A percentile compares a stretch with the other conserved stretches of the same genome.
These are phyloP conservation scores for Knufia fluminis DNA, from an alignment of 2,329 filamentous ascomycete species.

Conservation along the genomic window DNA sequence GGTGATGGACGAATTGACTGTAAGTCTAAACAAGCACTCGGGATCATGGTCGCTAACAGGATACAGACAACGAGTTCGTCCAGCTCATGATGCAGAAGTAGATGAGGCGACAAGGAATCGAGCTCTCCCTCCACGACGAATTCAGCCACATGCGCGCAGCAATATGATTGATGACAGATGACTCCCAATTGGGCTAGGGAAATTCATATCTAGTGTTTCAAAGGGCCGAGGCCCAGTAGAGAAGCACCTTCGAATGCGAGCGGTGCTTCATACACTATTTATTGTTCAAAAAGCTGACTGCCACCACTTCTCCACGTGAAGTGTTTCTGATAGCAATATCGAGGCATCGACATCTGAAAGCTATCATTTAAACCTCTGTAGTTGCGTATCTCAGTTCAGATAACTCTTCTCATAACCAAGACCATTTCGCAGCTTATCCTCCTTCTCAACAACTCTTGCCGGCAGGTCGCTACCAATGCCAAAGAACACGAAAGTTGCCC, in stretches of 20 bases:
- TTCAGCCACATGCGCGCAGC: too few relatives aligned
- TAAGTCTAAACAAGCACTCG: slow-evolving; percentile 36
- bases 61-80: slow-evolving; percentile 77
- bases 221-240: too few relatives aligned
- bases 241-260: too few relatives aligned
- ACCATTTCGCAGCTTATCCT: slow-evolving; percentile 52
- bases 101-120: neutral
- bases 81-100: slow-evolving; percentile 97
- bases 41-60: slow-evolving; percentile 22
- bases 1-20: slow-evolving; percentile 83
- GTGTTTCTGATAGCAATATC: too few relatives aligned
- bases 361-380: too few relatives aligned
- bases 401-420: slow-evolving; percentile 28
- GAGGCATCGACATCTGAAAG: too few relatives aligned
- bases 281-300: too few relatives aligned
- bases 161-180: slow-evolving; percentile 5
- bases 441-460: slow-evolving; percentile 54
- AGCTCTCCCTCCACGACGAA: neutral
- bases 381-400: slow-evolving; percentile 1
- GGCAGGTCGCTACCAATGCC: slow-evolving; percentile 62
- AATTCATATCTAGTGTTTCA: too few relatives aligned
- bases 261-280: too few relatives aligned
- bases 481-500: slow-evolving; percentile 73
- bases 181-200: too few relatives aligned
- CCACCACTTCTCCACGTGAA: too few relatives aligned